A percentile compares a stretch with the other conserved stretches of the same genome.
Conservation (phyloP, 176 grass and related monocot genomes). For the maize (Zea mays) region DNA sequence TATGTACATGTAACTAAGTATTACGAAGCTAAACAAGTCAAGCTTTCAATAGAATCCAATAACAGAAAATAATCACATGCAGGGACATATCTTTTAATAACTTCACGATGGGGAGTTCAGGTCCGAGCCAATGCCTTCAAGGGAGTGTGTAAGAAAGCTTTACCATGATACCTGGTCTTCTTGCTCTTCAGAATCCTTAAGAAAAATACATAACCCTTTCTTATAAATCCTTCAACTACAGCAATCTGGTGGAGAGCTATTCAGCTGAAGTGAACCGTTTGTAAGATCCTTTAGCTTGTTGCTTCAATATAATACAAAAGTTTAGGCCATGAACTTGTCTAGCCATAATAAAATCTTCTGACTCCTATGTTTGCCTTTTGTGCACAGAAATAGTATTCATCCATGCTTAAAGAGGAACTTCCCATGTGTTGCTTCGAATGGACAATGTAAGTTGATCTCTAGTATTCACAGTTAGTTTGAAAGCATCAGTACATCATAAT, state of each 20-base stretch:
- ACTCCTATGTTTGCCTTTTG: slow-evolving; percentile 24
- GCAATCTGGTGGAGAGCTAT: slow-evolving; percentile 80
- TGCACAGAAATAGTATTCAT: slow-evolving; percentile 54
- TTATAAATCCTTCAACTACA: slow-evolving; percentile 45
- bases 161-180: slow-evolving; percentile 19
- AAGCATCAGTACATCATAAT: slow-evolving; percentile 6
- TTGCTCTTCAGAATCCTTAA: slow-evolving; percentile 12
- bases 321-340: not conserved
- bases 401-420: slow-evolving; percentile 83
- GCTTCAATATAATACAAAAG: not conserved
- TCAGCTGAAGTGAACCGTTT: slow-evolving; percentile 52
- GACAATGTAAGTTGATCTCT: slow-evolving; percentile 51
- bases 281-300: slow-evolving; percentile 51
- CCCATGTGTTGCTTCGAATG: slow-evolving; percentile 63
- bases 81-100: slow-evolving; percentile 90
- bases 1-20: slow-evolving; percentile 12
- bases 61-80: slow-evolving; percentile 36
- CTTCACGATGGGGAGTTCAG: slow-evolving; percentile 62
- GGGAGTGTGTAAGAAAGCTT: slow-evolving; percentile 68
- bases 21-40: slow-evolving; percentile 13
- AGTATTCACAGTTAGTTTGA: slow-evolving; percentile 23
- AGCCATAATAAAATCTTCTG: slow-evolving; percentile 13
- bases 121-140: slow-evolving; percentile 62
- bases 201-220: slow-evolving; percentile 30
- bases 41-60: not conserved